These are phyloP conservation scores for Podospora comata DNA, from an alignment of 495 filamentous ascomycete genomes.

Conservation along the genomic window DNA sequence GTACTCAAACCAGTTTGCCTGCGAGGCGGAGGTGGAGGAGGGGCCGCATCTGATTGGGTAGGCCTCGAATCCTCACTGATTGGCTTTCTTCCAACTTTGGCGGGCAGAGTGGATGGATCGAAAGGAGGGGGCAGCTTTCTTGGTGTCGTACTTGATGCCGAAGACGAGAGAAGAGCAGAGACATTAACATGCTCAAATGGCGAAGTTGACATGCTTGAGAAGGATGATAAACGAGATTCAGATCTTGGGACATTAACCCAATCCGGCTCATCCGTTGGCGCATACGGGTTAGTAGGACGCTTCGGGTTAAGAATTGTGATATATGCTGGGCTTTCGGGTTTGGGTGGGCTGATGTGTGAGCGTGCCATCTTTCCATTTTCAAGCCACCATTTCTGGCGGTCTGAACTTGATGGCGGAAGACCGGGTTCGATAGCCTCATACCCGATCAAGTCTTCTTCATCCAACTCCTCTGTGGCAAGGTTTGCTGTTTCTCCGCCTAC, in stretches of 20 bases:
- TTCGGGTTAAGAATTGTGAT: conserved; percentile 64
- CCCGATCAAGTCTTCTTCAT: conserved; percentile 71
- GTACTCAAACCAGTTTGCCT: conserved; percentile 36
- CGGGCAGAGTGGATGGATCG: conserved; percentile 45
- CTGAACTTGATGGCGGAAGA: conserved; percentile 85
- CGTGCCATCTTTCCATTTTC: conserved; percentile 77
- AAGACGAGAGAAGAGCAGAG: conserved; percentile 43
- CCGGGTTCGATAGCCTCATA: conserved; percentile 75
- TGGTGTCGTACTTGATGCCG: conserved; percentile 39
- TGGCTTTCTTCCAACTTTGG: conserved; percentile 39
- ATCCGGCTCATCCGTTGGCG: conserved; percentile 62
- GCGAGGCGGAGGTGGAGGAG: conserved; percentile 49
- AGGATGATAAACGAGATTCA: conserved; percentile 44
- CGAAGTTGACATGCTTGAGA: conserved; percentile 44
- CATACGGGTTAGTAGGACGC: conserved; percentile 80
- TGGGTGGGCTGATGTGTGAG: conserved; percentile 64
- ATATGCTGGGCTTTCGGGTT: conserved; percentile 38
- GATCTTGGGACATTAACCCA: conserved; percentile 65
- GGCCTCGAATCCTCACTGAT: conserved; percentile 34
- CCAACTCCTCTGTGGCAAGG: conserved; percentile 53
- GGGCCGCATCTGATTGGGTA: conserved; percentile 31
- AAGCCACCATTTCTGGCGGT: conserved; percentile 91
- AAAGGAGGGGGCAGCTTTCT: conserved; percentile 54
- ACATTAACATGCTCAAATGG: conserved; percentile 49
- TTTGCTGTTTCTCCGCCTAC: conserved; percentile 48